Percentiles rank a stretch among this genome's conserved stretches.
phyloP scores from a whole-genome alignment of 495 filamentous ascomycete species.

The Aspergillus olivimuriae region DNA sequence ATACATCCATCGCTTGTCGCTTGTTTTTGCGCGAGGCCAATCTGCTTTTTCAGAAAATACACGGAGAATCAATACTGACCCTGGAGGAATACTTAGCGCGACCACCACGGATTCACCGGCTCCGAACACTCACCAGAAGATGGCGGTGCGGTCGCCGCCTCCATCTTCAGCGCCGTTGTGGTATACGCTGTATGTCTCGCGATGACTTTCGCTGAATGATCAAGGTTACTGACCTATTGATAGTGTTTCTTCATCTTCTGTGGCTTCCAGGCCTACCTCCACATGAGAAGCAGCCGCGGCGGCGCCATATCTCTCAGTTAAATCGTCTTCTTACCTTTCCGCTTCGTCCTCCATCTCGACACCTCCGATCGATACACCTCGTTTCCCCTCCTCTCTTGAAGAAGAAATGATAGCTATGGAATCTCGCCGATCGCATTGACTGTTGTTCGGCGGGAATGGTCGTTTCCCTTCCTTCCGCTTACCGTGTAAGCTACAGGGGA shows the following conservation, averaged over 20 bases:
- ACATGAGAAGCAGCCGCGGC: slow-evolving; percentile 66
- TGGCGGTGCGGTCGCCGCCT: slow-evolving; percentile 68
- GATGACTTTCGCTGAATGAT: too few relatives aligned
- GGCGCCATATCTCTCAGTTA: slow-evolving; percentile 73
- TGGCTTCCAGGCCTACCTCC: slow-evolving; percentile 74
- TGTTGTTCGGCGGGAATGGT: neutral
- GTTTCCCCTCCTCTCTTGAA: neutral
- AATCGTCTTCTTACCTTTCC: slow-evolving; percentile 12
- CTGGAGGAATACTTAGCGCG: slow-evolving; percentile 34
- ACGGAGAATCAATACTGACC: neutral
- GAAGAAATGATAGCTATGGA: neutral
- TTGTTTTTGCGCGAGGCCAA: neutral
- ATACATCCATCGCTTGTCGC: neutral
- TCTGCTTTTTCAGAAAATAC: neutral
- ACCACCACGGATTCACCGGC: slow-evolving; percentile 77
- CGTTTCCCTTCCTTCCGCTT: too few relatives aligned
- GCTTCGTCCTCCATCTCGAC: neutral
- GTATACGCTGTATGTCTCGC: slow-evolving; percentile 68
- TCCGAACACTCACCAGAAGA: slow-evolving; percentile 65
- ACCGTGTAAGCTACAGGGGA: too few relatives aligned
- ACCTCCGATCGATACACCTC: too few relatives aligned
- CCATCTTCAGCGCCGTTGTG: slow-evolving; percentile 76
- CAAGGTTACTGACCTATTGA: too few relatives aligned
- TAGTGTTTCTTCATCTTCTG: slow-evolving; percentile 89
- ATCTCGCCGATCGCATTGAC: neutral